A percentile compares a stretch with the other conserved stretches of the same genome.
phyloP scores from a whole-genome alignment of 768 basidiomycete genomes.

The Naganishia onofrii region DNA sequence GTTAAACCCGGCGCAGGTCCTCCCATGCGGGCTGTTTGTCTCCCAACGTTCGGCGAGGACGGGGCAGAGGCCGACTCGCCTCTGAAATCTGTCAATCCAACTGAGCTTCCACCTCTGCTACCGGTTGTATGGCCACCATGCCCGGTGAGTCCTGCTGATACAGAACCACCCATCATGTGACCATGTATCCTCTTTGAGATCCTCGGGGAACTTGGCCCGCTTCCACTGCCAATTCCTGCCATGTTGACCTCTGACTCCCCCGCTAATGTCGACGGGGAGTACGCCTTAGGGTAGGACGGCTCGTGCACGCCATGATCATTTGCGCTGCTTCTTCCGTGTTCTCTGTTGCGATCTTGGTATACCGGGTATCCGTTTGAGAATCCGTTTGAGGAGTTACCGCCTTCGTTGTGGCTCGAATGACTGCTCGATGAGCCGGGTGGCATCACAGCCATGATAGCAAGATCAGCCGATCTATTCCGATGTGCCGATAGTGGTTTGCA shows the following conservation, averaged over 20 bases:
- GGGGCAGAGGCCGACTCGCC: slow-evolving; percentile 6
- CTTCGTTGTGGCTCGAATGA: slow-evolving; percentile 8
- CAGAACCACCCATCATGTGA: slow-evolving; percentile 14
- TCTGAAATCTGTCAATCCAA: not conserved
- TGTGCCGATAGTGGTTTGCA: not conserved
- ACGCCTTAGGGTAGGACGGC: not conserved
- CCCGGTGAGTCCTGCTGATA: not conserved
- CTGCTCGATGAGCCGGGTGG: slow-evolving; percentile 4
- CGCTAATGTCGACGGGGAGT: not conserved
- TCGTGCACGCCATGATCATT: not conserved
- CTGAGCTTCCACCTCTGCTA: not conserved
- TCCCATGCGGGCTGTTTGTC: slow-evolving; percentile 11
- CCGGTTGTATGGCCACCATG: not conserved
- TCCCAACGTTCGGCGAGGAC: slow-evolving; percentile 4
- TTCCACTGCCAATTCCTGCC: slow-evolving; percentile 20
- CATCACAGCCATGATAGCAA: slow-evolving; percentile 9
- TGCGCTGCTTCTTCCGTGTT: not conserved
- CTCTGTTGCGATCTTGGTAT: slow-evolving; percentile 11
- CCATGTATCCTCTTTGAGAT: slow-evolving; percentile 22
- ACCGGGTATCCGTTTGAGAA: not conserved
- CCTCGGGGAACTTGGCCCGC: slow-evolving; percentile 17
- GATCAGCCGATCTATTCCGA: not conserved
- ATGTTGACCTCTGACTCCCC: not conserved
- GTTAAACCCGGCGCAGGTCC: slow-evolving; percentile 7
- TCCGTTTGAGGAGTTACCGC: not conserved